These are phyloP conservation scores for Pseudomonodictys pantanalensis DNA, from an alignment of 495 filamentous ascomycete species.

Conservation along the genomic window DNA sequence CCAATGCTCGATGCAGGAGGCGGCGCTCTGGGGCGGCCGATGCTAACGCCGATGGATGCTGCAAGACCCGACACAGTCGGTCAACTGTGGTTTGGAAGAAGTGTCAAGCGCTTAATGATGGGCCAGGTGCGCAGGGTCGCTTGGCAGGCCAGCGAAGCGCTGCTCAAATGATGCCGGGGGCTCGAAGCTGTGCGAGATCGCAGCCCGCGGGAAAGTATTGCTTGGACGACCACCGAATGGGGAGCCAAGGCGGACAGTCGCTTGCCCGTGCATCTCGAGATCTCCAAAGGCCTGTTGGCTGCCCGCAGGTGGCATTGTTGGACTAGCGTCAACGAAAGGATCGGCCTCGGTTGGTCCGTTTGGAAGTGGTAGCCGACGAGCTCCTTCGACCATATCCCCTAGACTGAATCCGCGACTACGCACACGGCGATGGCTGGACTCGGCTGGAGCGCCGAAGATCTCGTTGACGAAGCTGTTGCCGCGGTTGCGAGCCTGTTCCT, in stretches of 20 bases:
- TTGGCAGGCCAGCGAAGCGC: slow-evolving; percentile 29
- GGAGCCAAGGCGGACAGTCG: slow-evolving; percentile 41
- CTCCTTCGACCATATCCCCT: slow-evolving; percentile 45
- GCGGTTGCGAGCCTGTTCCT: slow-evolving; percentile 43
- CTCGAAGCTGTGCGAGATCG: slow-evolving; percentile 33
- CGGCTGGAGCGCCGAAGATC: slow-evolving; percentile 45
- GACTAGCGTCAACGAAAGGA: slow-evolving; percentile 7
- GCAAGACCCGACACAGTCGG: too few species aligned
- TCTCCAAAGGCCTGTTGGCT: slow-evolving; percentile 6
- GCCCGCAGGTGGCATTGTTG: not conserved
- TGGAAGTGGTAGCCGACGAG: slow-evolving; percentile 34
- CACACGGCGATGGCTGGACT: slow-evolving; percentile 44
- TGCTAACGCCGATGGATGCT: slow-evolving; percentile 33
- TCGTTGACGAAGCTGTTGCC: slow-evolving; percentile 50
- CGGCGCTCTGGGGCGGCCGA: slow-evolving; percentile 1
- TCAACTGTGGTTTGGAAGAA: slow-evolving; percentile 9
- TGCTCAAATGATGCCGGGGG: slow-evolving; percentile 33
- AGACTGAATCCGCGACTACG: slow-evolving; percentile 61
- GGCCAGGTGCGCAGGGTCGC: slow-evolving; percentile 15
- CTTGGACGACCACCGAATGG: slow-evolving; percentile 38
- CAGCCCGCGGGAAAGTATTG: slow-evolving; percentile 41
- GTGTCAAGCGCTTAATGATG: not conserved
- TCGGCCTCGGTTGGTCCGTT: slow-evolving; percentile 25
- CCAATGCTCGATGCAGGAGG: slow-evolving; percentile 15
- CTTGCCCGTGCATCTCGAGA: slow-evolving; percentile 27